Conservation (phyloP, 805 yeast genomes). For the Myxozyma vanderwaltii region DNA sequence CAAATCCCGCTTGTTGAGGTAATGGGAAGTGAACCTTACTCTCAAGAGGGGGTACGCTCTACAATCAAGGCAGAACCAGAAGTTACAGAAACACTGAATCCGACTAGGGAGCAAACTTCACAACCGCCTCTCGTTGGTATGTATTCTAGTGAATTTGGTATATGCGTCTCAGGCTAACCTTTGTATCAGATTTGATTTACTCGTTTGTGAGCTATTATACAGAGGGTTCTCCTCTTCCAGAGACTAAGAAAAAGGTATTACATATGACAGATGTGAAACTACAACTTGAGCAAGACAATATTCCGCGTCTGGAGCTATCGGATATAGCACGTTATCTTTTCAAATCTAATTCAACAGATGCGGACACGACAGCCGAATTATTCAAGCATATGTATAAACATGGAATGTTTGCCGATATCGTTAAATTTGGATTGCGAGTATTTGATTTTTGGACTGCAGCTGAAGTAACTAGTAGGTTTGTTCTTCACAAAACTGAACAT, state of each 20-base stretch:
- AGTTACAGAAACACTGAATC: neutral
- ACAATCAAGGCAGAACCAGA: neutral
- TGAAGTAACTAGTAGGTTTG: neutral
- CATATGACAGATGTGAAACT: slow-evolving; percentile 4
- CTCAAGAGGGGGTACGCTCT: neutral
- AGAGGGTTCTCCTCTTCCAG: neutral
- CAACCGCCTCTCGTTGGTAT: neutral
- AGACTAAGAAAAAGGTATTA: neutral
- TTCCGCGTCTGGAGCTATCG: slow-evolving; percentile 12
- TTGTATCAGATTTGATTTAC: neutral
- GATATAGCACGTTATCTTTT: slow-evolving; percentile 5
- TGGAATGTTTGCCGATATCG: slow-evolving; percentile 17
- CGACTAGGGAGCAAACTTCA: neutral
- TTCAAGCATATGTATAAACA: slow-evolving; percentile 20
- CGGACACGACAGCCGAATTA: neutral
- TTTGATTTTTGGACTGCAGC: slow-evolving; percentile 19
- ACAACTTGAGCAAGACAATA: slow-evolving; percentile 3
- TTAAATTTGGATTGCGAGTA: slow-evolving; percentile 7
- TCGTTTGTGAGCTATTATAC: slow-evolving; percentile 3
- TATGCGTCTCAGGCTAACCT: neutral
- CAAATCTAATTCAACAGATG: neutral
- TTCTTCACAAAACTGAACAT: neutral
- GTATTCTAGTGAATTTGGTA: neutral
- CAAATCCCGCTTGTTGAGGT: neutral
- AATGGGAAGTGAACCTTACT: neutral